Percentiles rank a stretch among this genome's conserved stretches.
phyloP scores from a whole-genome alignment of 2,329 filamentous ascomycete species.

The Xylariaceae sp. region DNA sequence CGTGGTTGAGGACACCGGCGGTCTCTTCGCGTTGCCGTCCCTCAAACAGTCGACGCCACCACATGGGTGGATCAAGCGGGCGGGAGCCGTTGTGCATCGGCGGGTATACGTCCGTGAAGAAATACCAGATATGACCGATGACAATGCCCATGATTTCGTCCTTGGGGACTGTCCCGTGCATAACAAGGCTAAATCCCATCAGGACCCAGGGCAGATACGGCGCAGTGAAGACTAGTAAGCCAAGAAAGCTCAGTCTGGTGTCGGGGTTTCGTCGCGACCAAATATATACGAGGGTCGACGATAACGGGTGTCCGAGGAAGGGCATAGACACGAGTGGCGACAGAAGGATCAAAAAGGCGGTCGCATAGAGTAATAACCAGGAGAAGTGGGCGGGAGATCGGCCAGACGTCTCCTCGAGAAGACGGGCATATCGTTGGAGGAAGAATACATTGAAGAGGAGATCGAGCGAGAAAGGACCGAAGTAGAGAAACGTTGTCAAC shows the following conservation, averaged over 20 bases:
- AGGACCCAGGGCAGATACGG: conserved; percentile 95
- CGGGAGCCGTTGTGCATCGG: conserved; percentile 78
- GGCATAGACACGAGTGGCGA: conserved; percentile 87
- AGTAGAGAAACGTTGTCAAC: conserved; percentile 95
- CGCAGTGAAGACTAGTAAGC: conserved; percentile 83
- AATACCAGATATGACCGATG: conserved; percentile 96
- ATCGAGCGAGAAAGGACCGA: conserved; percentile 88
- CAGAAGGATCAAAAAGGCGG: conserved; percentile 69
- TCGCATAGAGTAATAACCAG: conserved; percentile 86
- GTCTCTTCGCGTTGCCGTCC: conserved; percentile 45
- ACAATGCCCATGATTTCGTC: conserved; percentile 95
- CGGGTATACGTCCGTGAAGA: conserved; percentile 95
- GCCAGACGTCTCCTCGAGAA: conserved; percentile 91
- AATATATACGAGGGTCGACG: conserved; percentile 92
- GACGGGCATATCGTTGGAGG: conserved; percentile 88
- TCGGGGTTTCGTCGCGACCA: conserved; percentile 95
- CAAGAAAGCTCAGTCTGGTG: conserved; percentile 81
- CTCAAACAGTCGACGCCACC: conserved; percentile 85
- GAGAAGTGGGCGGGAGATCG: conserved; percentile 89
- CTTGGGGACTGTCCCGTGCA: conserved; percentile 85
- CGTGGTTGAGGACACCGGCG: conserved; percentile 53
- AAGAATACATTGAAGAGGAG: conserved; percentile 98
- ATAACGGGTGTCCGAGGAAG: conserved; percentile 89
- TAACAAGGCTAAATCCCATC: conserved; percentile 84
- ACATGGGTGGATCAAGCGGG: conserved; percentile 81